These are phyloP conservation scores for Cichorium intybus DNA, from an alignment of 140 eudicot genomes.

Conservation along the genomic window DNA sequence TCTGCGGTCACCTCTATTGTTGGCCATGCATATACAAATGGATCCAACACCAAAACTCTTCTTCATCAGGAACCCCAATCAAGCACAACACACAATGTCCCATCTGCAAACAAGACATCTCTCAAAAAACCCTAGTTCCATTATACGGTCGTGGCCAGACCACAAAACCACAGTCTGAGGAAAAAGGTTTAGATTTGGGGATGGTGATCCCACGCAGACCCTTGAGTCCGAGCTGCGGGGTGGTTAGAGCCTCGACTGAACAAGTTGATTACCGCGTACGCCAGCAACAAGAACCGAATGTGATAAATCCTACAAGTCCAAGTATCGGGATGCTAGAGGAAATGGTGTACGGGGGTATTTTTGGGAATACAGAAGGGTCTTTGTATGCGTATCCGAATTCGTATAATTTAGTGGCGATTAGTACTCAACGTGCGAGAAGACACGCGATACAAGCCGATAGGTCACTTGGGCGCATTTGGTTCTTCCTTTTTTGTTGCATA, in stretches of 20 bases:
- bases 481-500: conserved; percentile 61
- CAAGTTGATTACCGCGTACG: conserved; percentile 22
- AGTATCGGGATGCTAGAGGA: conserved; percentile 59
- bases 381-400: conserved; percentile 34
- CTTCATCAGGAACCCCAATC: conserved; percentile 18
- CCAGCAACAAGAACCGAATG: conserved; percentile 19
- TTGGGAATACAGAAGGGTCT: conserved; percentile 50
- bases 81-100: conserved; percentile 43
- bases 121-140: conserved; percentile 61
- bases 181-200: conserved; percentile 21
- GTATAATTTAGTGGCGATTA: conserved; percentile 22
- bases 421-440: conserved; percentile 57
- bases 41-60: conserved; percentile 46
- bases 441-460: conserved; percentile 54
- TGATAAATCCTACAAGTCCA: conserved; percentile 41
- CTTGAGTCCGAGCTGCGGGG: conserved; percentile 36
- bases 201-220: conserved; percentile 58
- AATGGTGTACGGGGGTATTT: conserved; percentile 54
- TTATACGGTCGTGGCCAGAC: conserved; percentile 71
- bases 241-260: conserved; percentile 11
- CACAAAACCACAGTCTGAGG: not conserved
- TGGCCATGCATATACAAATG: conserved; percentile 94
- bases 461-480: conserved; percentile 52
- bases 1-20: conserved; percentile 89
- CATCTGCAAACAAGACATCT: conserved; percentile 69